Conservation (phyloP, 805 yeast genomes). For the Tetrapisispora fleetii region DNA sequence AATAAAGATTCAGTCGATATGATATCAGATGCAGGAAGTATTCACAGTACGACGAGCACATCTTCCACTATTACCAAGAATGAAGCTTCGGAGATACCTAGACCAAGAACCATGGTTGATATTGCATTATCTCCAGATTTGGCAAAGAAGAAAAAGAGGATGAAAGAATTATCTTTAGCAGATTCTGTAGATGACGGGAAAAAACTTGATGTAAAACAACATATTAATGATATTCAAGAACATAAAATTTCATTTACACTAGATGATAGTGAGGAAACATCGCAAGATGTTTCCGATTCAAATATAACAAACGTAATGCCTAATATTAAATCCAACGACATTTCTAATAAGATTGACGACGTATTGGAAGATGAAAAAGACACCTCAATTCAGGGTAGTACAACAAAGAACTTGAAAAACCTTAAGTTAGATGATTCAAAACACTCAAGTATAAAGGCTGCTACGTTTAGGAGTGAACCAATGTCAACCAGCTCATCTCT, state of each 20-base stretch:
- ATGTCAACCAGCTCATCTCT: neutral
- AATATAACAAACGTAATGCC: no score
- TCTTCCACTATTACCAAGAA: neutral
- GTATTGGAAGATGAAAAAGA: neutral
- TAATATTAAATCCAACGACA: neutral
- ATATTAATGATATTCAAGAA: neutral
- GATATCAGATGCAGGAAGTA: neutral
- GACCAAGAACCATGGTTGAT: constrained; percentile 21
- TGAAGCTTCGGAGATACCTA: neutral
- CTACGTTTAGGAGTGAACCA: neutral
- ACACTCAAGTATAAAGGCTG: neutral
- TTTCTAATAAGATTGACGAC: neutral
- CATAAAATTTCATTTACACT: constrained; percentile 8
- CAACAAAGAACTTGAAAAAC: neutral
- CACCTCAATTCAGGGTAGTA: no score
- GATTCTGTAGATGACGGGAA: neutral
- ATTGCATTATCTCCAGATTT: constrained; percentile 13
- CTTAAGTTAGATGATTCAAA: neutral
- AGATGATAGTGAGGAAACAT: constrained; percentile 5
- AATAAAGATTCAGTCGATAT: neutral
- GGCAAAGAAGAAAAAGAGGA: neutral
- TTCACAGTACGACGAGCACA: neutral
- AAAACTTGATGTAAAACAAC: neutral
- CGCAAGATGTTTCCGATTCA: neutral
- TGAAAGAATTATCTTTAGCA: neutral